Evolutionary conservation across 148 eudicot genomes (phyloP).

Genomic region (Vaccinium myrtillus): DNA sequence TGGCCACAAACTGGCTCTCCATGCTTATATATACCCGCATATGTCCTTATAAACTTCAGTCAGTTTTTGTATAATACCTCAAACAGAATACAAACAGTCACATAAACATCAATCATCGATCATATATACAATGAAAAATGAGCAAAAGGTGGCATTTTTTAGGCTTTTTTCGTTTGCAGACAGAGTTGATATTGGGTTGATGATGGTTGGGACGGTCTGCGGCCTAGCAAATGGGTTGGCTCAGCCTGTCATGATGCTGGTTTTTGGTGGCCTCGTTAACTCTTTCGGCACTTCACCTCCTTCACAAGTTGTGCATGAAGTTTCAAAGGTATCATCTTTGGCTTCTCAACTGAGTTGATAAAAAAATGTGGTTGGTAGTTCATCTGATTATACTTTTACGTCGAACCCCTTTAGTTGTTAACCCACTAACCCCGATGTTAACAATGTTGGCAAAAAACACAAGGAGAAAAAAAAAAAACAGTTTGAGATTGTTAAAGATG

Average conservation of each 20-base stretch:
- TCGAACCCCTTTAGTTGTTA: too few relatives aligned
- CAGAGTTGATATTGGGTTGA: slow-evolving; percentile 19
- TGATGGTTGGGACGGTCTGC: slow-evolving; percentile 25
- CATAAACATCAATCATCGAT: background rate
- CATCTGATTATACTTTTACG: too few relatives aligned
- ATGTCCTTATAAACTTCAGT: background rate
- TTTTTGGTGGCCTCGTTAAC: slow-evolving; percentile 26
- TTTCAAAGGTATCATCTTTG: slow-evolving; percentile 30
- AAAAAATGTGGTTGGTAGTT: too few relatives aligned
- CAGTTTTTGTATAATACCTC: background rate
- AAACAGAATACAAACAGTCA: background rate
- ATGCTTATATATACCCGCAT: background rate
- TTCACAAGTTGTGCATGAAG: slow-evolving; percentile 18
- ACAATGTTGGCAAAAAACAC: too few relatives aligned
- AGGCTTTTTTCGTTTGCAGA: slow-evolving; percentile 35
- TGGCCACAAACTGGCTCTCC: too few relatives aligned
- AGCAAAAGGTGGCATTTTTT: slow-evolving; percentile 16
- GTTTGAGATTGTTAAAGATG: background rate
- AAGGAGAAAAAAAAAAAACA: too few relatives aligned
- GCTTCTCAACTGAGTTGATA: background rate
- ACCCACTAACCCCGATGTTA: too few relatives aligned
- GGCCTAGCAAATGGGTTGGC: slow-evolving; percentile 28
- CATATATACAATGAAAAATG: background rate
- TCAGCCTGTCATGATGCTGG: slow-evolving; percentile 30
- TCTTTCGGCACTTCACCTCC: slow-evolving; percentile 23